phyloP scores from a whole-genome alignment of 331 rosid species.

The Stylosanthes scabra region DNA sequence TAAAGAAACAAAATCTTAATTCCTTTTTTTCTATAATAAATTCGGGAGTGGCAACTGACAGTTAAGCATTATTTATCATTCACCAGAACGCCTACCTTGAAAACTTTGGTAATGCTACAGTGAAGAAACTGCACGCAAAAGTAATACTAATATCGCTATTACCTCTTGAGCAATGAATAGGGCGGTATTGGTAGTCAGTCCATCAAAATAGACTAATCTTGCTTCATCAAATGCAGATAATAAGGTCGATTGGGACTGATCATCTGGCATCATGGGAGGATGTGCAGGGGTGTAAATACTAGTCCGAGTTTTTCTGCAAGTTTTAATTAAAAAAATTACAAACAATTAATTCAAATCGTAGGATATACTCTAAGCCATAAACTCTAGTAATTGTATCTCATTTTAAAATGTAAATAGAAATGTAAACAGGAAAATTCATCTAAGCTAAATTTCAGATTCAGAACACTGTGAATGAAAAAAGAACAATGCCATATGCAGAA shows the following conservation, averaged over 20 bases:
- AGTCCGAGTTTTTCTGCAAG: slow-evolving; percentile 82
- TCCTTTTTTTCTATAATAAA: too few relatives aligned
- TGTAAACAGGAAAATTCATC: slow-evolving; percentile 23
- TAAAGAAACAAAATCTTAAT: background rate
- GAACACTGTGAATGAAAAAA: background rate
- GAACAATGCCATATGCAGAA: background rate
- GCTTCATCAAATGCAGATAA: slow-evolving; percentile 81
- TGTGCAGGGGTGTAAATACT: slow-evolving; percentile 84
- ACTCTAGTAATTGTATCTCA: background rate
- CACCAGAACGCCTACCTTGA: slow-evolving; percentile 33
- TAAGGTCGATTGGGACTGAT: slow-evolving; percentile 62
- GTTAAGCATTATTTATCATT: slow-evolving; percentile 24
- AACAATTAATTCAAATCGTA: slow-evolving; percentile 25
- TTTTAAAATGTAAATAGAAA: background rate
- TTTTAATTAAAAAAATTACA: slow-evolving; percentile 1
- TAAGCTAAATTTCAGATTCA: slow-evolving; percentile 5
- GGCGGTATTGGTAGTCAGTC: slow-evolving; percentile 69
- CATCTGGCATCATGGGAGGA: slow-evolving; percentile 80
- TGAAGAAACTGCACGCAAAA: slow-evolving; percentile 28
- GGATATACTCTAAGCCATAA: slow-evolving; percentile 18
- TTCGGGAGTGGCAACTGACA: too few relatives aligned
- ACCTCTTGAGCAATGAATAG: slow-evolving; percentile 87
- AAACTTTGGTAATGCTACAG: background rate
- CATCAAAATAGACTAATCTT: slow-evolving; percentile 75
- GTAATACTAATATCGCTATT: slow-evolving; percentile 24